A percentile compares a stretch with the other conserved stretches of the same genome.
These are phyloP conservation scores for Alternaria sp. DNA, from an alignment of 2,329 filamentous ascomycete species.

Conservation along the genomic window DNA sequence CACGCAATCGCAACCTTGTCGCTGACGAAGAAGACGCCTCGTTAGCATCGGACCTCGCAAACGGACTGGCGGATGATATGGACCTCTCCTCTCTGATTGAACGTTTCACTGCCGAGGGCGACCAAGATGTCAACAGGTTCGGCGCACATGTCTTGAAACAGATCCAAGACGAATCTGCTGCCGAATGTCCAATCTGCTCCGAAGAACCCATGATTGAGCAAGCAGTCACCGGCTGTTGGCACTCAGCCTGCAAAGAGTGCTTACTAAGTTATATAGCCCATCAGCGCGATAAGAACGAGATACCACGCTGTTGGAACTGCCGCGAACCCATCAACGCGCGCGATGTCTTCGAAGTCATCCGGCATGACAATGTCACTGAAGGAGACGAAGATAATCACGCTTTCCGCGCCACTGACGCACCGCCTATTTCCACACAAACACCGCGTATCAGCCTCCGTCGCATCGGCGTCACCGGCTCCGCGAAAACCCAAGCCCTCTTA, in stretches of 20 bases:
- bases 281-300: constrained; percentile 75
- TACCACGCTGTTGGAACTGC: constrained; percentile 89
- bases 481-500: constrained; percentile 85
- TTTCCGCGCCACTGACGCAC: constrained; percentile 34
- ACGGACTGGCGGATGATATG: constrained; percentile 92
- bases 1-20: constrained; percentile 82
- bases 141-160: constrained; percentile 87
- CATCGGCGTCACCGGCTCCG: constrained; percentile 74
- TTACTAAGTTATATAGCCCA: constrained; percentile 89
- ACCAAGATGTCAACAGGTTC: constrained; percentile 72
- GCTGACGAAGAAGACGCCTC: constrained; percentile 87
- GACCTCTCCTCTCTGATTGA: constrained; percentile 86
- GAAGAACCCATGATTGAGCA: constrained; percentile 97
- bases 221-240: constrained; percentile 95
- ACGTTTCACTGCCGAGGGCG: constrained; percentile 72
- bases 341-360: constrained; percentile 91
- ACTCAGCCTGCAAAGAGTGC: constrained; percentile 94
- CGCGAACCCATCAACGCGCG: constrained; percentile 80
- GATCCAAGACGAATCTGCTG: constrained; percentile 86
- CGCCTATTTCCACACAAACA: constrained; percentile 32
- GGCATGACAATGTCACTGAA: constrained; percentile 68
- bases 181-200: constrained; percentile 92
- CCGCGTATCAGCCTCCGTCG: constrained; percentile 66
- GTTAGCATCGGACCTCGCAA: constrained; percentile 76
- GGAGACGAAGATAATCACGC: constrained; percentile 47